Percentiles rank a stretch among this genome's conserved stretches.
Conservation (phyloP, 805 yeast genomes). For the Saccharomycopsis fodiens region DNA sequence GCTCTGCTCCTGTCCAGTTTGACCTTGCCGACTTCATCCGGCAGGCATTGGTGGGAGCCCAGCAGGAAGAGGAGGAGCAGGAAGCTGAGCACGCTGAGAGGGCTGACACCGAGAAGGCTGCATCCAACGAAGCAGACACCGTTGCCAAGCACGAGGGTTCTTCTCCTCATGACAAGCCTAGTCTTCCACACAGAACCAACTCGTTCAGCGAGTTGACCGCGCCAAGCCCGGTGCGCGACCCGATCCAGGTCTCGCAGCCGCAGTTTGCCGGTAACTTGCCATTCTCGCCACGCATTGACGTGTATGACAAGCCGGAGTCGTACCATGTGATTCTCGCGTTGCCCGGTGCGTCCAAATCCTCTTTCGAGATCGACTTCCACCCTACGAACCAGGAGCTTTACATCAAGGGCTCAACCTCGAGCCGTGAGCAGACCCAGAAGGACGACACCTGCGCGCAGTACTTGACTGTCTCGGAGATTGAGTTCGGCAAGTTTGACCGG, state of each 20-base stretch:
- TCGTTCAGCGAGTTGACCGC: slow-evolving; percentile 19
- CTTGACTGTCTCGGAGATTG: slow-evolving; percentile 44
- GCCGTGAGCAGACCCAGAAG: slow-evolving; percentile 22
- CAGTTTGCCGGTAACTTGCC: slow-evolving; percentile 36
- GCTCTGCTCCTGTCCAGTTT: not conserved
- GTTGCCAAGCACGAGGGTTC: not conserved
- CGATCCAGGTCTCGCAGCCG: slow-evolving; percentile 40
- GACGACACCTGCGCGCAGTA: slow-evolving; percentile 28
- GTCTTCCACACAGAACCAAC: not conserved
- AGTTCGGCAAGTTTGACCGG: slow-evolving; percentile 52
- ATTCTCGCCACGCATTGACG: slow-evolving; percentile 51
- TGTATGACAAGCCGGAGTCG: slow-evolving; percentile 41
- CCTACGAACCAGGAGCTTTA: slow-evolving; percentile 48
- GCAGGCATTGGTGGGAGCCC: slow-evolving; percentile 17
- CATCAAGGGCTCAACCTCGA: slow-evolving; percentile 36
- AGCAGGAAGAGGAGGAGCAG: slow-evolving; percentile 12
- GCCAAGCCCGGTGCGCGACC: slow-evolving; percentile 31
- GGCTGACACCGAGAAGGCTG: slow-evolving; percentile 6
- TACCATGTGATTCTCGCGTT: slow-evolving; percentile 44
- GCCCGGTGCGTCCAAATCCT: slow-evolving; percentile 51
- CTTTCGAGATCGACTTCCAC: slow-evolving; percentile 50
- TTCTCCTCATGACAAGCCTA: slow-evolving; percentile 20
- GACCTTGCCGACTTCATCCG: slow-evolving; percentile 18
- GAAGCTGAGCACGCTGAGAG: slow-evolving; percentile 4
- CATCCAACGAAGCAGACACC: not conserved